Evolutionary conservation across 331 rosid genomes (phyloP), one percentile per base, ranked within the genome.

Genomic region (Saraca asoca): DNA sequence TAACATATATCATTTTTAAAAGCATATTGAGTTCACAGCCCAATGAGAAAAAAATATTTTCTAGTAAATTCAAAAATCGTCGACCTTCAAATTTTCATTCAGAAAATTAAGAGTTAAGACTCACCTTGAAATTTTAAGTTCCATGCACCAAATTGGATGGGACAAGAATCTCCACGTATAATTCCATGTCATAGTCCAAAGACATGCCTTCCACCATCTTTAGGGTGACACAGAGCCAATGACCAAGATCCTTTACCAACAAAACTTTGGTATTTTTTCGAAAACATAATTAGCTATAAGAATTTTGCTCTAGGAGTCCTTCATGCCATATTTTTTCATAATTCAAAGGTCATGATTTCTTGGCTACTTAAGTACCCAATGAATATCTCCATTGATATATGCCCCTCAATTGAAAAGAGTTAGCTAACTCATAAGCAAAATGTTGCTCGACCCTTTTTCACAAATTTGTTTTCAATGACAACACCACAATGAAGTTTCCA

Each of bases 221-320:
- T 31, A 0, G 61, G 61, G 13, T 31, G 14, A 5, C 61, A 55
- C 9, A 55, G 14, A 24, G 31, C 61, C 39, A 55, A 34, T 55
- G 17, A 6, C 13, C n/a, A 3, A 12, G 18, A 13, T 55, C 15
- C 39, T 14, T 7, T 24, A 8, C 39, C 42, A 55, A 12, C 41
- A 55, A 55, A 33, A 55, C 31, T 14, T 55, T 31, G 14, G 17
- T 19, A 13, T 12, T n/a, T 12, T 55, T 55, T 42, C 61, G 33
- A n/a, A 31, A 55, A 55, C 61, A 55, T 42, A 55, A 55, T 55
- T 42, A n/a, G 17, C 42, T 3, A 55, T 33, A 31, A 55, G 31
- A 12, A 55, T 55, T 42, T 0, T 31, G 4, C 17, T 55, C 60
- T 41, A 55, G 9, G 60, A 55, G 10, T 31, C 41, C 10, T n/a